Conservation (phyloP, 148 eudicot species). For the Rheum nobile region DNA sequence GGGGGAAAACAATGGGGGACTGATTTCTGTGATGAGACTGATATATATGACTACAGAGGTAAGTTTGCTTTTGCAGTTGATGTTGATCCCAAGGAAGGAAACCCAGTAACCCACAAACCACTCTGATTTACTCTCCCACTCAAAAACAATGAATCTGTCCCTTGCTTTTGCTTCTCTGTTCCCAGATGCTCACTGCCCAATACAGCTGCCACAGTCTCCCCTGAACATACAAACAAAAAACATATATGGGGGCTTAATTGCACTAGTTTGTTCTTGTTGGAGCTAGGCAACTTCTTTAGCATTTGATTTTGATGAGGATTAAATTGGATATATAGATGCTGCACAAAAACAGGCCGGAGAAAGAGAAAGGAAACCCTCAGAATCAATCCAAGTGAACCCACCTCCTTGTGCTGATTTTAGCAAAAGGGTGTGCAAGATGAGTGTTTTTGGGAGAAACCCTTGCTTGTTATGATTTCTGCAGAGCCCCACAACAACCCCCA, state of each 20-base stretch:
- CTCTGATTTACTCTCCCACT: background rate
- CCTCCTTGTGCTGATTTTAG: background rate
- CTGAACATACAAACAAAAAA: conserved; percentile 4
- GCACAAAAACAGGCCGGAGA: background rate
- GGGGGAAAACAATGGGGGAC: background rate
- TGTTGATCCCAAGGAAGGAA: background rate
- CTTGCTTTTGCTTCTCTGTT: background rate
- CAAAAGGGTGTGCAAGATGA: background rate
- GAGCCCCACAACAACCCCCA: background rate
- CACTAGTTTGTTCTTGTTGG: background rate
- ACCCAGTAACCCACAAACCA: background rate
- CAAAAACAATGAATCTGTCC: background rate
- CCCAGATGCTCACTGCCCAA: conserved; percentile 9
- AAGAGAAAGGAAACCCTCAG: background rate
- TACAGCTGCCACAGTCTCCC: background rate
- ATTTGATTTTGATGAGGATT: background rate
- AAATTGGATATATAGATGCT: background rate
- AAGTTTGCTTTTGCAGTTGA: background rate
- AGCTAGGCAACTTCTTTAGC: no score
- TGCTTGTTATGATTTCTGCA: background rate
- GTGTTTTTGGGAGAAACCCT: background rate
- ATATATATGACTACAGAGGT: background rate
- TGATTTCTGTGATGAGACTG: background rate
- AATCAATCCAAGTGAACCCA: background rate
- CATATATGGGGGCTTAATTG: background rate